Evolutionary conservation across 805 yeast species (phyloP).

Genomic region (Yamadazyma insecticola): DNA sequence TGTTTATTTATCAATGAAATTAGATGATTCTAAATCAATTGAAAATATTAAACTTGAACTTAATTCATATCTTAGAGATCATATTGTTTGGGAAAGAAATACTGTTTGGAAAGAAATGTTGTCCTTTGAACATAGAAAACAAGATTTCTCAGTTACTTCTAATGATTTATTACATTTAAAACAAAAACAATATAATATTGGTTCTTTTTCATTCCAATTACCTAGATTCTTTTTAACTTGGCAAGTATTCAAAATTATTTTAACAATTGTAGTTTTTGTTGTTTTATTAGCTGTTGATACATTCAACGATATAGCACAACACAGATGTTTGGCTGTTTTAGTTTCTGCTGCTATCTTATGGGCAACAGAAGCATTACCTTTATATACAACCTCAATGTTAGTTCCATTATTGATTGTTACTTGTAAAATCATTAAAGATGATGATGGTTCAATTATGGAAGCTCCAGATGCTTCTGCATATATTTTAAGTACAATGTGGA

Average conservation of each 20-base stretch:
- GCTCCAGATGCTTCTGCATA: slow-evolving; percentile 72
- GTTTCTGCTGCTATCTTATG: slow-evolving; percentile 50
- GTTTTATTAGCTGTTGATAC: slow-evolving; percentile 52
- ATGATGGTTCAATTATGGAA: slow-evolving; percentile 40
- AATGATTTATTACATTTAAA: slow-evolving; percentile 15
- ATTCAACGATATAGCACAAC: slow-evolving; percentile 60
- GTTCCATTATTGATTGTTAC: slow-evolving; percentile 45
- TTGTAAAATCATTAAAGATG: slow-evolving; percentile 46
- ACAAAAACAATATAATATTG: slow-evolving; percentile 15
- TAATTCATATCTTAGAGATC: slow-evolving; percentile 68
- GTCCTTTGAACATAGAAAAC: slow-evolving; percentile 47
- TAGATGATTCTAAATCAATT: slow-evolving; percentile 45
- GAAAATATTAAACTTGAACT: slow-evolving; percentile 42
- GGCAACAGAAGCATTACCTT: slow-evolving; percentile 51
- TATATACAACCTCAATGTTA: slow-evolving; percentile 45
- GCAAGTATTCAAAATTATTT: slow-evolving; percentile 44
- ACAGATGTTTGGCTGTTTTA: slow-evolving; percentile 65
- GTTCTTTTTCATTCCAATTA: slow-evolving; percentile 16
- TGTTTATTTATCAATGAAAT: slow-evolving; percentile 38
- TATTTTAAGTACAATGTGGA: slow-evolving; percentile 89
- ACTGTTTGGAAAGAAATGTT: slow-evolving; percentile 98
- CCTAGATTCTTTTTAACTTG: slow-evolving; percentile 47
- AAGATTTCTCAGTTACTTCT: slow-evolving; percentile 20
- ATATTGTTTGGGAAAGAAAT: slow-evolving; percentile 94
- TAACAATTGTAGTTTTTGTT: slow-evolving; percentile 50